Evolutionary conservation across 352 stramenopile species (phyloP), one percentile per base, ranked within the genome.

Genomic region (Pythium vanterpoolii): DNA sequence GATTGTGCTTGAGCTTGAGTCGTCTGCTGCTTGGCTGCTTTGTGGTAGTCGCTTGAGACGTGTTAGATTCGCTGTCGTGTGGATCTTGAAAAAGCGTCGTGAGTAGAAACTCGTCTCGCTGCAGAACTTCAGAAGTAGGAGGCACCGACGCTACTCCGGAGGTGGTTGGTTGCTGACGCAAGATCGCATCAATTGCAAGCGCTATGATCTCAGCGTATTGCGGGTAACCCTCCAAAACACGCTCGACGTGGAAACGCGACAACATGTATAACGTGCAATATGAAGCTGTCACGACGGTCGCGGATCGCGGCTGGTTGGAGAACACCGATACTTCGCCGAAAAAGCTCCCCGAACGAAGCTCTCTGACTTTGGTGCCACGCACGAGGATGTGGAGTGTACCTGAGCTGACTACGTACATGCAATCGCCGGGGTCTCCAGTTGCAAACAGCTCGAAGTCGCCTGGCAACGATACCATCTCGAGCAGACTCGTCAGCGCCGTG

Each of bases 321-420:
- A 90, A 90, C 9, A 89, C 76, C 0, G 81, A 88, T 10, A 90
- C 68, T 45, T 90, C 81, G 1, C 81, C 78, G 55, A 90, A 89
- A 54, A 90, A 89, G 23, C 69, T 83, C 9, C 77, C 81, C 27
- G 81, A 78, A 4, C 73, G 61, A 21, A 90, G 64, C 50, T 90
- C 81, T n/a, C 81, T 74, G 4, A 90, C 75, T 40, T 85, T 86
- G 14, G 72, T 56, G 0, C 68, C 76, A 49, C 75, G 72, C 11
- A 89, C 80, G 9, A 87, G 39, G 50, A 90, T 86, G 31, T 83
- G 68, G 3, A 90, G 59, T 1, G 85, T 63, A 0, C 78, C 81
- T 0, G 78, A 86, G 28, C 83, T 83, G 23, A 91, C 82, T 28
- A 87, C 64, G 39, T 88, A 90, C 82, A 92, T 90, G 38, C 71